Percentiles rank a stretch among this genome's conserved stretches.
These are phyloP conservation scores for Aspergillus aculeatus DNA, from an alignment of 2,329 filamentous ascomycete species.

Conservation along the genomic window DNA sequence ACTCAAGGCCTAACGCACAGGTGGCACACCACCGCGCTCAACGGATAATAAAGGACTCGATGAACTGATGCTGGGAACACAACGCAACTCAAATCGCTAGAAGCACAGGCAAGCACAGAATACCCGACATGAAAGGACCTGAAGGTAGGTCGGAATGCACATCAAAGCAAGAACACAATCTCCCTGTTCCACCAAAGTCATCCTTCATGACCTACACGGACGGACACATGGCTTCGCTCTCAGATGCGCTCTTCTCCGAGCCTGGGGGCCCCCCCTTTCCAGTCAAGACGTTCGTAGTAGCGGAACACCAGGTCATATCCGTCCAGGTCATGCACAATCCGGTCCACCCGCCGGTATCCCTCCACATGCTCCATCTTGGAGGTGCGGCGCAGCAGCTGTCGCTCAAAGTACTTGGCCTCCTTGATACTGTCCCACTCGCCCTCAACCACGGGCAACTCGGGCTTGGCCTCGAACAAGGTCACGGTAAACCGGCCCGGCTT, in stretches of 20 bases:
- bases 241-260: slow-evolving; percentile 53
- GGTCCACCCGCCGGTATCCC: slow-evolving; percentile 86
- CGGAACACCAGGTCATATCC: slow-evolving; percentile 96
- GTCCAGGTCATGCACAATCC: slow-evolving; percentile 95
- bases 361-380: slow-evolving; percentile 71
- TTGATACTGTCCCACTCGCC: slow-evolving; percentile 30
- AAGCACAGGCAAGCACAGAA: not conserved
- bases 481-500: slow-evolving; percentile 97
- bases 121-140: not conserved
- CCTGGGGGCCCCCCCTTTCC: slow-evolving; percentile 63
- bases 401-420: slow-evolving; percentile 44
- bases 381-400: slow-evolving; percentile 44
- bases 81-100: not conserved
- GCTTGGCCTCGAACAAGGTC: slow-evolving; percentile 91
- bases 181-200: slow-evolving; percentile 1
- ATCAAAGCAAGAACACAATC: slow-evolving; percentile 1
- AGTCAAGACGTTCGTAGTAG: slow-evolving; percentile 91
- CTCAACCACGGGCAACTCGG: slow-evolving; percentile 30
- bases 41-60: not conserved
- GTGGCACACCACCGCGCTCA: not conserved
- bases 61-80: not conserved
- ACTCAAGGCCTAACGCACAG: not conserved
- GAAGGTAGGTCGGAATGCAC: not conserved
- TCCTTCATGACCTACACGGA: not conserved
- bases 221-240: slow-evolving; percentile 1